Conservation (phyloP, 352 stramenopile genomes). For the Phytophthora fragariae region DNA sequence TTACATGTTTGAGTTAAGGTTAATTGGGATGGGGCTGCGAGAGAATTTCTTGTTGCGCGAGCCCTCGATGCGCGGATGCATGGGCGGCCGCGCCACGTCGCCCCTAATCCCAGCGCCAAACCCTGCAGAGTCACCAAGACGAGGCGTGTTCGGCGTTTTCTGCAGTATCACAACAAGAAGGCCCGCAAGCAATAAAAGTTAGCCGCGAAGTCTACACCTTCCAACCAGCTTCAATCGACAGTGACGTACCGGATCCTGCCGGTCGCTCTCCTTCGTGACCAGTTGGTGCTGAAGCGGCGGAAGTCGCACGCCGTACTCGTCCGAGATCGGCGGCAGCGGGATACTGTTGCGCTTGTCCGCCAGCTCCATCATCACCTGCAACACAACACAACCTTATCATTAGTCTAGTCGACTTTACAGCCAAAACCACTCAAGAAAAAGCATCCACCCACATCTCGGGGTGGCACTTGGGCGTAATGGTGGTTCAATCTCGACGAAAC, state of each 20-base stretch:
- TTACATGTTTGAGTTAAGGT: conserved; percentile 47
- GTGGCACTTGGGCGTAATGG: conserved; percentile 77
- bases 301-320: conserved; percentile 84
- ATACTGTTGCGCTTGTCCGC: conserved; percentile 86
- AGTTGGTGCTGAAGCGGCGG: conserved; percentile 77
- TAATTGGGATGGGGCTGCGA: conserved; percentile 71
- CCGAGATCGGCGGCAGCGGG: conserved; percentile 78
- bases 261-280: conserved; percentile 75
- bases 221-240: neutral
- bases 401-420: too few relatives aligned
- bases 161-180: conserved; percentile 10
- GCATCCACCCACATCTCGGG: conserved; percentile 58
- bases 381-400: conserved; percentile 3
- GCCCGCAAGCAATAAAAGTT: conserved; percentile 4
- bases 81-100: conserved; percentile 42
- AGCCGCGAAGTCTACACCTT: neutral
- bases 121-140: conserved; percentile 23
- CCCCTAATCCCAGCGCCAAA: conserved; percentile 26
- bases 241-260: conserved; percentile 50
- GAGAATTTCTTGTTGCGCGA: conserved; percentile 83
- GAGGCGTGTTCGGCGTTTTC: conserved; percentile 44
- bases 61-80: conserved; percentile 59
- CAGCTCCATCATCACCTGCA: conserved; percentile 87
- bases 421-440: neutral
- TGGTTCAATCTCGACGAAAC: conserved; percentile 83